Conservation (phyloP, 2,329 filamentous ascomycete species). For the Cyphellophora attinorum region DNA sequence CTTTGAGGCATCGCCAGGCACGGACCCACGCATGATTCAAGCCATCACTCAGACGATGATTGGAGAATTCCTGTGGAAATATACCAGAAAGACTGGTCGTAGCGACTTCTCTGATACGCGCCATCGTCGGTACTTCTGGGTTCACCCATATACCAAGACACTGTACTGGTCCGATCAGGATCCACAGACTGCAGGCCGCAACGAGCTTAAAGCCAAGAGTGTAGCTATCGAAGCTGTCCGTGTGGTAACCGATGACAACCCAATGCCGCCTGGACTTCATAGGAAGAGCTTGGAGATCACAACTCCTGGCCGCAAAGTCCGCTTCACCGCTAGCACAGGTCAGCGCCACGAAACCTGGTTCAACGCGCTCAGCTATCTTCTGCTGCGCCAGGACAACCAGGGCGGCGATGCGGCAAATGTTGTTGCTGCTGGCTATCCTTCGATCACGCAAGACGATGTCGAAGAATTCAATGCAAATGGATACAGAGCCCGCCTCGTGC, state of each 20-base stretch:
- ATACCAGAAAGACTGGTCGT: conserved; percentile 88
- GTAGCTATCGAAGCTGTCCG: conserved; percentile 87
- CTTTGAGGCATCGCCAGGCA: conserved; percentile 58
- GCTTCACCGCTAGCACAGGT: conserved; percentile 88
- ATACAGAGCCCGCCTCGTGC: conserved; percentile 43
- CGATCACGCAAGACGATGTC: conserved; percentile 51
- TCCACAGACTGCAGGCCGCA: conserved; percentile 66
- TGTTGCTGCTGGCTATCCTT: conserved; percentile 36
- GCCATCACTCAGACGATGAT: conserved; percentile 99
- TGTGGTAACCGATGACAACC: conserved; percentile 89
- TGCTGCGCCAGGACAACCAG: conserved; percentile 58
- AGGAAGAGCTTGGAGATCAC: conserved; percentile 86
- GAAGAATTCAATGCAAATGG: conserved; percentile 74
- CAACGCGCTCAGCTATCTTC: conserved; percentile 87
- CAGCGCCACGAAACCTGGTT: conserved; percentile 98
- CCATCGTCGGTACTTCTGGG: conserved; percentile 96
- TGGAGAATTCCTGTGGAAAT: conserved; percentile 97
- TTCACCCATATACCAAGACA: conserved; percentile 92
- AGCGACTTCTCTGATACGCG: conserved; percentile 80
- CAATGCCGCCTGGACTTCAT: conserved; percentile 87
- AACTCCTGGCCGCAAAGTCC: conserved; percentile 77
- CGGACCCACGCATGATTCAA: conserved; percentile 96
- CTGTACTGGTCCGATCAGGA: conserved; percentile 94
- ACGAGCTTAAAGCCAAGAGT: conserved; percentile 75
- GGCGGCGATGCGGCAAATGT: conserved; percentile 33